These are phyloP conservation scores for Hypoxylon sp. DNA, from an alignment of 2,329 filamentous ascomycete genomes.

Conservation along the genomic window DNA sequence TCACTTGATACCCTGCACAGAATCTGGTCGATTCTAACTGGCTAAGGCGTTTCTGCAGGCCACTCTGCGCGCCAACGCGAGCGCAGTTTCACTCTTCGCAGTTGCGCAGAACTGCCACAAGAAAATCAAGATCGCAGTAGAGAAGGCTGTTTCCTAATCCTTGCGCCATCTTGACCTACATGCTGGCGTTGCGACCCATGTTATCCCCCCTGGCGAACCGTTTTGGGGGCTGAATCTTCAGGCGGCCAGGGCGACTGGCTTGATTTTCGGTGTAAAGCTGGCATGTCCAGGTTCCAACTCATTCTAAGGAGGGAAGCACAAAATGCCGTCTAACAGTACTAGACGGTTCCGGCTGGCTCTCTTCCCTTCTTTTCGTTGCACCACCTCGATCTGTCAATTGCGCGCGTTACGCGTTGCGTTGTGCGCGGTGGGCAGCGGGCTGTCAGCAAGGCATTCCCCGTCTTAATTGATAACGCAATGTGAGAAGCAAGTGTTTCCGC, in stretches of 20 bases:
- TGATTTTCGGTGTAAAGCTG: constrained; percentile 51
- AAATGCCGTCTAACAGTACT: constrained; percentile 44
- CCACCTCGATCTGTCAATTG: constrained; percentile 34
- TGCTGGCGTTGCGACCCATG: constrained; percentile 35
- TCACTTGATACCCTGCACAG: constrained; percentile 28
- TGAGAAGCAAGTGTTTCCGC: constrained; percentile 40
- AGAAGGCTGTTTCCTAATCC: constrained; percentile 21
- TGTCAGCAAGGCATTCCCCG: constrained; percentile 40
- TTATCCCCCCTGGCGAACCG: constrained; percentile 29
- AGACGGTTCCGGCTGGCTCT: constrained; percentile 37
- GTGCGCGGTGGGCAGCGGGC: constrained; percentile 27
- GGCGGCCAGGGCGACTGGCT: constrained; percentile 28
- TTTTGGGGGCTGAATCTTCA: constrained; percentile 39
- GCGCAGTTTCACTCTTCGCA: constrained; percentile 36
- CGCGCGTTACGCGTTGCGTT: constrained; percentile 44
- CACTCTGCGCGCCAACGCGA: constrained; percentile 43
- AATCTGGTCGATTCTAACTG: constrained; percentile 30
- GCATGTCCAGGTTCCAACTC: constrained; percentile 40
- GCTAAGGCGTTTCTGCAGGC: constrained; percentile 40
- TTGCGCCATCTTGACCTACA: constrained; percentile 37
- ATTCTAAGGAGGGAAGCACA: constrained; percentile 50
- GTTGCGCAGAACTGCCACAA: constrained; percentile 43
- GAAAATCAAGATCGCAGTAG: constrained; percentile 44
- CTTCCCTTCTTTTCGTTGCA: constrained; percentile 32
- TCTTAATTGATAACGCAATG: constrained; percentile 25